Base-by-base conservation (phyloP, 1,284 basidiomycete genomes). In the Trichosporon ovoides region DNA sequence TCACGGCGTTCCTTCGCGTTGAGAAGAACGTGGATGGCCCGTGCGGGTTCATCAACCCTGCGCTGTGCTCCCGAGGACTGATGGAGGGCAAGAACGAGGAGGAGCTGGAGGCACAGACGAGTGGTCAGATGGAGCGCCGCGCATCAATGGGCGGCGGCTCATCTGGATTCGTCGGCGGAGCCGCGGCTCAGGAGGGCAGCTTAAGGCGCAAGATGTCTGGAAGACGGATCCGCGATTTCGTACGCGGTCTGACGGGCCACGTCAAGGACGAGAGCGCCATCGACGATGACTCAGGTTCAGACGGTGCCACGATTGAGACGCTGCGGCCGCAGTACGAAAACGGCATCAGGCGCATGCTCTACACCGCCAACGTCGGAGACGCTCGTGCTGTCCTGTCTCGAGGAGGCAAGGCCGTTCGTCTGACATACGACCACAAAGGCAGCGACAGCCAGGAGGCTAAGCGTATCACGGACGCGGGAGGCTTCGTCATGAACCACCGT, bases 371-470 rank as follows among this genome's bases (percentile, higher is more conserved):
- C 72, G 96, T 92, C 1, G 96, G 96, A 73, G 57, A 77, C 66
- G 67, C 78, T 69, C 6, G 84, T 78, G 78, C 74, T 2, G 77
- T 79, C 2, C 68, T 79, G 3, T 76, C 68, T 70, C 88, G 96
- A 35, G 85, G 82, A 7, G 96, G 95, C 19, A 88, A 86, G 69
- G 96, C 93, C 1, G 85, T 98, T 1, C 83, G 96, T 37, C 79
- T 99, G 72, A 98, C 95, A 13, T 98, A 99, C 75, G 96, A 98
- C 72, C 96, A 99, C 81, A 99, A 99, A 77, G 96, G 96, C 38
- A 88, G 89, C 3, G 96, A 99, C 75, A 87, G 88, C 68, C 91
- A 95, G 73, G 96, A 99, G 78, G 93, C 92, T n/a, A 96, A 96
- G 78, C 85, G 96, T 14, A 98, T 99, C 75, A 93, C 85, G 52